Evolutionary conservation across 495 filamentous ascomycete genomes (phyloP).

Genomic region (Penicillium crystallinum): DNA sequence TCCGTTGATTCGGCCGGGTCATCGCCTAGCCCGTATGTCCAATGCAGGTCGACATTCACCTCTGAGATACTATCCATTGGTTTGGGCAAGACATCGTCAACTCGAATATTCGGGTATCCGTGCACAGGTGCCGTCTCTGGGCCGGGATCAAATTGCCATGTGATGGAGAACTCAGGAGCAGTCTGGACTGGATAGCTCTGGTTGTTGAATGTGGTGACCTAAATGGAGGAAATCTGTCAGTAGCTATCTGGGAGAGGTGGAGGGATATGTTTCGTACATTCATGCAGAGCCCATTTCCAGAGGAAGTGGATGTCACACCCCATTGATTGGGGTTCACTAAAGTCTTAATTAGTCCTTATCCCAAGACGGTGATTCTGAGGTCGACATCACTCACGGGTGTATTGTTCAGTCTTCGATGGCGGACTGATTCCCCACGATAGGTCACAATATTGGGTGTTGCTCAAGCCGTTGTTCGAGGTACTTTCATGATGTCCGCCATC

Average conservation of each 20-base stretch:
- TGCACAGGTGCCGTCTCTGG: conserved; percentile 27
- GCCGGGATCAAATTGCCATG: conserved; percentile 30
- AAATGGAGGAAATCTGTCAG: background rate
- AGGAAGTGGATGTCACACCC: conserved; percentile 15
- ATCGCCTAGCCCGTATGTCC: conserved; percentile 36
- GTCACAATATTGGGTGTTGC: conserved; percentile 18
- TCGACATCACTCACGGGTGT: conserved; percentile 18
- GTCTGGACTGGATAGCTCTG: conserved; percentile 29
- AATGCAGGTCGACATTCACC: conserved; percentile 27
- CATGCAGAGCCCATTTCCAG: conserved; percentile 20
- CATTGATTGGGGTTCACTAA: conserved; percentile 34
- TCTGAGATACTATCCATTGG: conserved; percentile 14
- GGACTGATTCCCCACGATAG: conserved; percentile 21
- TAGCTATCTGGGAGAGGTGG: background rate
- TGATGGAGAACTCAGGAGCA: conserved; percentile 32
- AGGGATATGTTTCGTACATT: conserved; percentile 15
- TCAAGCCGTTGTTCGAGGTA: conserved; percentile 12
- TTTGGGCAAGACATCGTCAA: conserved; percentile 22
- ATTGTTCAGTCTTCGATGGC: conserved; percentile 19
- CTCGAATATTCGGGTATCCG: conserved; percentile 35
- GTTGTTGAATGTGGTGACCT: conserved; percentile 35
- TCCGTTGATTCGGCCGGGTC: conserved; percentile 12
- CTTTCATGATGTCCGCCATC: conserved; percentile 1
- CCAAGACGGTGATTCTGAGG: background rate
- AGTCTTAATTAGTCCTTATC: conserved; percentile 1